phyloP scores from a whole-genome alignment of 257 asterid genomes.

The Coffea canephora region DNA sequence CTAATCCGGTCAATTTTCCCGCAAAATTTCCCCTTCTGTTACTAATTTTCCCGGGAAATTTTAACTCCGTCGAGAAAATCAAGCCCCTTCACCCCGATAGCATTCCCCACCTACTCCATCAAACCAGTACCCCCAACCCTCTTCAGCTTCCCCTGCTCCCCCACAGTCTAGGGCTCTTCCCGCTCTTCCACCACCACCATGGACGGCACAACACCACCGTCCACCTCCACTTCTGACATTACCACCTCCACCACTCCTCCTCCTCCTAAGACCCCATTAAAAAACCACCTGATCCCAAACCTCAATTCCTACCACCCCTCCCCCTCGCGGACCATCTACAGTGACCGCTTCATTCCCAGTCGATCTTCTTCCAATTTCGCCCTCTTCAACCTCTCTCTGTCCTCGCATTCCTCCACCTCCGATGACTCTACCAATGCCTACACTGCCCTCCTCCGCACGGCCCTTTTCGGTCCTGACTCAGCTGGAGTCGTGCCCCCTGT shows the following conservation, averaged over 20 bases:
- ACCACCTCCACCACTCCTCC: slow-evolving; percentile 23
- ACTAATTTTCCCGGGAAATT: slow-evolving; percentile 41
- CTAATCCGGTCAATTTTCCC: slow-evolving; percentile 24
- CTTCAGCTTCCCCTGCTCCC: neutral
- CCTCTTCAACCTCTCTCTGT: slow-evolving; percentile 55
- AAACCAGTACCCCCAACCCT: neutral
- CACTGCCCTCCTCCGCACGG: slow-evolving; percentile 57
- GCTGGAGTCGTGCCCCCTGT: slow-evolving; percentile 46
- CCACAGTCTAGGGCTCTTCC: neutral
- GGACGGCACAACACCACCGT: slow-evolving; percentile 24
- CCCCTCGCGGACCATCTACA: slow-evolving; percentile 67
- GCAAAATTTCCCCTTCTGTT: slow-evolving; percentile 19
- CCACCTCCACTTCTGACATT: slow-evolving; percentile 8
- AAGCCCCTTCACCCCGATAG: neutral
- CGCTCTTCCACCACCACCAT: slow-evolving; percentile 8
- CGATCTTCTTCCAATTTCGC: slow-evolving; percentile 84
- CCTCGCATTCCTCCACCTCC: slow-evolving; percentile 40
- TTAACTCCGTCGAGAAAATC: neutral
- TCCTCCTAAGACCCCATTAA: slow-evolving; percentile 40
- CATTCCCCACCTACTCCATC: slow-evolving; percentile 6
- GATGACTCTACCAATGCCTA: slow-evolving; percentile 73
- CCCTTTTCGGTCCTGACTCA: slow-evolving; percentile 68
- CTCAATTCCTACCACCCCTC: slow-evolving; percentile 53
- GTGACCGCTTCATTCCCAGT: slow-evolving; percentile 89
- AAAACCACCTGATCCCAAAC: slow-evolving; percentile 14